These are phyloP conservation scores for Tylopilus orsonianus DNA, from an alignment of 1,284 basidiomycete species.

Conservation along the genomic window DNA sequence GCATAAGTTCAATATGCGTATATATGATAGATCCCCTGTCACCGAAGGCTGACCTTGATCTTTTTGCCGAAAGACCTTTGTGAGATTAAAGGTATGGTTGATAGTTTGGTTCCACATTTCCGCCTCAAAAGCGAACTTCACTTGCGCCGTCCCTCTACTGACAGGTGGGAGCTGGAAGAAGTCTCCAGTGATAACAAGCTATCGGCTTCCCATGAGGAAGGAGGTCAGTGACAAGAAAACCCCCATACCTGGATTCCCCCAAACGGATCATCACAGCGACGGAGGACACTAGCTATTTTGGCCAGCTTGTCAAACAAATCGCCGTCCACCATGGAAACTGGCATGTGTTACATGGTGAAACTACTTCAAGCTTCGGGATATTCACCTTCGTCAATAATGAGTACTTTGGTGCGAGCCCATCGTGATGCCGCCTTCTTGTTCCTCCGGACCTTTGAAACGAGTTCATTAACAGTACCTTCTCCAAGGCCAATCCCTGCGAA, in stretches of 20 bases:
- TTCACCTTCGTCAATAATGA: slow-evolving; percentile 90
- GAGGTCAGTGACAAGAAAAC: not conserved
- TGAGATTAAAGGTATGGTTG: slow-evolving; percentile 57
- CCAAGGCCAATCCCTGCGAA: slow-evolving; percentile 89
- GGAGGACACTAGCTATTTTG: slow-evolving; percentile 60
- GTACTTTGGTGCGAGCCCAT: slow-evolving; percentile 74
- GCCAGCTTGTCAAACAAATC: slow-evolving; percentile 83
- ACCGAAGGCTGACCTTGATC: slow-evolving; percentile 50
- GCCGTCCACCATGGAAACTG: slow-evolving; percentile 93
- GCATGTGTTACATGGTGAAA: not conserved
- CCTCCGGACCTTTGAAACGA: slow-evolving; percentile 63
- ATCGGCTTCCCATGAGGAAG: slow-evolving; percentile 12
- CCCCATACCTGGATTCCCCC: slow-evolving; percentile 82
- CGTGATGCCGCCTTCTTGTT: slow-evolving; percentile 67
- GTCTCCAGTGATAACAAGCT: slow-evolving; percentile 86
- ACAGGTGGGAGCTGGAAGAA: slow-evolving; percentile 96
- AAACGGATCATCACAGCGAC: slow-evolving; percentile 65
- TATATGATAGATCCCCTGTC: not conserved
- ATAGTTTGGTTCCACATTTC: slow-evolving; percentile 65
- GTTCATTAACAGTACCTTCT: slow-evolving; percentile 53
- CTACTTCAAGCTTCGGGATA: slow-evolving; percentile 10
- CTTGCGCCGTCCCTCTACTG: slow-evolving; percentile 41
- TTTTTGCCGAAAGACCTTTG: slow-evolving; percentile 65
- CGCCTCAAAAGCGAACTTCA: slow-evolving; percentile 85
- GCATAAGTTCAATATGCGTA: slow-evolving; percentile 5